A percentile compares a stretch with the other conserved stretches of the same genome.
Evolutionary conservation across 805 yeast species (phyloP).

Genomic region (Wickerhamiella galacta): DNA sequence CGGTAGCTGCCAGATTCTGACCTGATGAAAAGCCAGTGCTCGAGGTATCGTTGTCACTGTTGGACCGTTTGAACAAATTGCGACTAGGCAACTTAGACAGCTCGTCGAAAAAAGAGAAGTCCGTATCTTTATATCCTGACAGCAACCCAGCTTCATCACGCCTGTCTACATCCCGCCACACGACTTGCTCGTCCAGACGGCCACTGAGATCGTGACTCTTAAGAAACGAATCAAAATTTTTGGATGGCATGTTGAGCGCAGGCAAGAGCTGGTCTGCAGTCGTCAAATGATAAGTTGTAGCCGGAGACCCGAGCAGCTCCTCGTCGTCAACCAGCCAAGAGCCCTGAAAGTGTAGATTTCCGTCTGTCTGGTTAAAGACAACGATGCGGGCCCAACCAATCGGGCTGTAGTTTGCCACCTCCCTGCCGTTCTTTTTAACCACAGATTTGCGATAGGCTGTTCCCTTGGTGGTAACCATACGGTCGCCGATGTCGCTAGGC

Average conservation of each 20-base stretch:
- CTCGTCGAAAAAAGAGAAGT: slow-evolving; percentile 4
- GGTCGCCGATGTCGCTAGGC: slow-evolving; percentile 1
- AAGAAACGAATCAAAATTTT: background rate
- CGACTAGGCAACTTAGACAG: slow-evolving; percentile 3
- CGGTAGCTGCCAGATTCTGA: slow-evolving; percentile 11
- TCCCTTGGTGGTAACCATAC: slow-evolving; percentile 11
- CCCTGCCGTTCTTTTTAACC: slow-evolving; percentile 8
- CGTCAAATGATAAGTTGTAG: slow-evolving; percentile 16
- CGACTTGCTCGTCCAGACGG: slow-evolving; percentile 8
- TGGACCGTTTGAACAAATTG: slow-evolving; percentile 6
- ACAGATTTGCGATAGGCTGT: slow-evolving; percentile 16
- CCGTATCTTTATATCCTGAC: slow-evolving; percentile 1
- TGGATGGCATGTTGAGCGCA: slow-evolving; percentile 2
- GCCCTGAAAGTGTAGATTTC: slow-evolving; percentile 9
- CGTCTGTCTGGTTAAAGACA: slow-evolving; percentile 11
- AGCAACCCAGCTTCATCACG: slow-evolving; percentile 3
- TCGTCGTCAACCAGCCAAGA: slow-evolving; percentile 21
- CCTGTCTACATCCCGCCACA: slow-evolving; percentile 19
- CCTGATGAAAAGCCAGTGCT: slow-evolving; percentile 16
- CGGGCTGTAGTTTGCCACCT: slow-evolving; percentile 8
- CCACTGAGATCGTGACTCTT: slow-evolving; percentile 6
- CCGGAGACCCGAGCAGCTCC: slow-evolving; percentile 17
- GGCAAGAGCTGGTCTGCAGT: slow-evolving; percentile 3
- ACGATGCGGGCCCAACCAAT: slow-evolving; percentile 23
- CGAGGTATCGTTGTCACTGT: slow-evolving; percentile 13